Evolutionary conservation across 1,284 basidiomycete species (phyloP), one percentile per base, ranked within the genome.

Genomic region (Phylloboletellus chloephorus): DNA sequence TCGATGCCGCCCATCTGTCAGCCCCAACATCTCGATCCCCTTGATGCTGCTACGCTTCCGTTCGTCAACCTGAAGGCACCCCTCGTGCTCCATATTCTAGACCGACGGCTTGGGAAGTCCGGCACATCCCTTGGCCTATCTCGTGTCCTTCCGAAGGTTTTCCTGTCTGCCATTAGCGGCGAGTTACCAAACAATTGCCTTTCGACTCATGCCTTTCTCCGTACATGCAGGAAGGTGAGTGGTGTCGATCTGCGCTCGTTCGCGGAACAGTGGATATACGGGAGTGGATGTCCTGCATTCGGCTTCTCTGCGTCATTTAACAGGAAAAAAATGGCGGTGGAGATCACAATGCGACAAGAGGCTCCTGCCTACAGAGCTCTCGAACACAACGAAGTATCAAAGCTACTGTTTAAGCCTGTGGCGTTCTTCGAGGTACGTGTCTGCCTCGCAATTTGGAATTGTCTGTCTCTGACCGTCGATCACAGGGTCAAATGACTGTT

Each of bases 201-300:
- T 7, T 91, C 92, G 5, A 98, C 96, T 0, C 83, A 88, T 50
- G 78, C 80, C 17, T 98, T 99, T 67, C 72, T 98, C 48, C 74
- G 93, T 39, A 91, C 82, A 30, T 98, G 95, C 60, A 76, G 93
- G 49, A 98, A 96, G 63, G 87, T 96, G 35, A 93, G 90, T 55
- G 87, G 89, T 9, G 81, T 92, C 13, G 95, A 98, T 60, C 76
- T 92, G 25, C 76, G 88, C 42, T 77, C 79, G 17, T 99, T 98
- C 60, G 87, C 90, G 19, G 92, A 98, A 58, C 95, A 98, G 63
- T 98, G 96, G 96, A 91, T 99, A 50, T 96, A 94, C 58, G 93
- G 93, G 10, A 95, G 90, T 58, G 96, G 96, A 4, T 97, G 93
- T 60, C 96, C 96, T 0, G 78, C 84, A 8, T 94, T 98, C 61